Percentiles rank a stretch among this genome's conserved stretches.
phyloP scores from a whole-genome alignment of 768 basidiomycete species.

The Chalciporus pseudorubinellus region DNA sequence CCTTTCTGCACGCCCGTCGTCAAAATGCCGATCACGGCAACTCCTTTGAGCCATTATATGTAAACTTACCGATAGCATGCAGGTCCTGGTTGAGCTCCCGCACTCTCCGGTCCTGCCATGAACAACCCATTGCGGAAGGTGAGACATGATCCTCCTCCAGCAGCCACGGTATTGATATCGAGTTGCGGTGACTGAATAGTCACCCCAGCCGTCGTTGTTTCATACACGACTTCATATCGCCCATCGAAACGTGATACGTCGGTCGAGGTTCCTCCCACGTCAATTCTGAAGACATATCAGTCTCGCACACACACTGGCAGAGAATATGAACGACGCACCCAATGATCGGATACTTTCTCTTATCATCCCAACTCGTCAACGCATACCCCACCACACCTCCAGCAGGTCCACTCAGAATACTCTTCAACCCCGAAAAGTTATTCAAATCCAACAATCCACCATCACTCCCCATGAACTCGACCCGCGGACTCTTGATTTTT shows the following conservation, averaged over 20 bases:
- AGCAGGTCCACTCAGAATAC: slow-evolving; percentile 89
- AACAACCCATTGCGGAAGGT: slow-evolving; percentile 90
- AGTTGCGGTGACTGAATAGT: slow-evolving; percentile 91
- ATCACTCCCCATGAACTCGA: slow-evolving; percentile 96
- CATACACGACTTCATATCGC: slow-evolving; percentile 88
- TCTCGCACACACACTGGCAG: not conserved
- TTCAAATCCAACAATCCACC: slow-evolving; percentile 77
- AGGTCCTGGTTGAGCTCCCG: slow-evolving; percentile 92
- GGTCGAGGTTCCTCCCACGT: slow-evolving; percentile 94
- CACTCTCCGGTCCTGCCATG: slow-evolving; percentile 87
- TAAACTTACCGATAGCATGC: slow-evolving; percentile 74
- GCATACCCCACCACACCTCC: slow-evolving; percentile 97
- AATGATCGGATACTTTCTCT: slow-evolving; percentile 71
- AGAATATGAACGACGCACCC: slow-evolving; percentile 49
- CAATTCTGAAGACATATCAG: slow-evolving; percentile 48
- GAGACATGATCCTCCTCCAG: slow-evolving; percentile 89
- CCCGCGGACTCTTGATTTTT: slow-evolving; percentile 56
- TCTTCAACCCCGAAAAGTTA: slow-evolving; percentile 91
- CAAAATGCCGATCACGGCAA: not conserved
- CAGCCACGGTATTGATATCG: slow-evolving; percentile 95
- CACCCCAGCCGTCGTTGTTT: slow-evolving; percentile 93
- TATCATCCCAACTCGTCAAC: slow-evolving; percentile 79
- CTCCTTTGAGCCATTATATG: not conserved
- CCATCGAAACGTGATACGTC: slow-evolving; percentile 94
- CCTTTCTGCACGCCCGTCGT: slow-evolving; percentile 54